Evolutionary conservation across 179 eudicot species (phyloP).

Genomic region (Actinidia polygama): DNA sequence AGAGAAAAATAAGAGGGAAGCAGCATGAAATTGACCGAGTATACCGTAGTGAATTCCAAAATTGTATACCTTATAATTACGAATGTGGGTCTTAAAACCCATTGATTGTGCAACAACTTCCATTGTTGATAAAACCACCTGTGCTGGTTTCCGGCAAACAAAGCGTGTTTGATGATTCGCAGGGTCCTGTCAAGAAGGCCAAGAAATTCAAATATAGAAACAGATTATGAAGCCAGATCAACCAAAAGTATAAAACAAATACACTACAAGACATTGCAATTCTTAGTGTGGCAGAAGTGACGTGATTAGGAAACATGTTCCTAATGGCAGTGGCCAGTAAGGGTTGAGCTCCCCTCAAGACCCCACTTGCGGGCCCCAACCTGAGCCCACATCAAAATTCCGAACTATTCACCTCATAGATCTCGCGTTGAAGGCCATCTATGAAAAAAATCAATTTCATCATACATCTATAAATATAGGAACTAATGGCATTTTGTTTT

Average conservation of each 20-base stretch:
- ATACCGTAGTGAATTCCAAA: neutral
- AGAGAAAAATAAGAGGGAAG: conserved; percentile 2
- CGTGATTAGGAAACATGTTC: neutral
- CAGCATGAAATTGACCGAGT: neutral
- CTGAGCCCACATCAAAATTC: no score
- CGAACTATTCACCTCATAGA: no score
- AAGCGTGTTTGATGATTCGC: conserved; percentile 87
- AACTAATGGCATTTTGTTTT: no score
- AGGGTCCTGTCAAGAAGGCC: conserved; percentile 58
- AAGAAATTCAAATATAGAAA: conserved; percentile 6
- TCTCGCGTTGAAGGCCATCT: no score
- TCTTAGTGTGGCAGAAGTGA: neutral
- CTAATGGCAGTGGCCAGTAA: neutral
- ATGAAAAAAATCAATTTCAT: no score
- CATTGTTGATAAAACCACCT: conserved; percentile 81
- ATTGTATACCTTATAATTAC: conserved; percentile 72
- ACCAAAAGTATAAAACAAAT: neutral
- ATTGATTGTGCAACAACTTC: conserved; percentile 98
- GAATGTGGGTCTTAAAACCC: conserved; percentile 96
- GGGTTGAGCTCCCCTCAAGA: no score
- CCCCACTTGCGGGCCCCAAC: no score
- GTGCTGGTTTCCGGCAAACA: conserved; percentile 84
- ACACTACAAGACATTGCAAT: neutral
- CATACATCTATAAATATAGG: no score
- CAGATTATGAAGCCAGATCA: neutral